A percentile compares a stretch with the other conserved stretches of the same genome.
phyloP scores from a whole-genome alignment of 768 basidiomycete genomes.

The Tulasnella sp. region DNA sequence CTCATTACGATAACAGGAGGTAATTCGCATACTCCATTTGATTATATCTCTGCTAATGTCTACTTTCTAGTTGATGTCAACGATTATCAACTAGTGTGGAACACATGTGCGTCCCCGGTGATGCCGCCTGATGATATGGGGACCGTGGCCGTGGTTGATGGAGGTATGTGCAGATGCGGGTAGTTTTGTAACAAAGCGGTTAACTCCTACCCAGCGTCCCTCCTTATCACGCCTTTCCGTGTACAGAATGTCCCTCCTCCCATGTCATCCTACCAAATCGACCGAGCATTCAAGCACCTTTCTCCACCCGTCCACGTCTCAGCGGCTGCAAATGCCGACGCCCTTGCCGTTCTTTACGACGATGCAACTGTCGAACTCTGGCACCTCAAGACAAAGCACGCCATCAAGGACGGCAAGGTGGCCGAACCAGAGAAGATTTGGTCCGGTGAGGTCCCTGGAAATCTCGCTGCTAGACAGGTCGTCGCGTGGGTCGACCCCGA shows the following conservation, averaged over 20 bases:
- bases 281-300: slow-evolving; percentile 21
- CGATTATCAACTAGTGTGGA: slow-evolving; percentile 60
- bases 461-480: slow-evolving; percentile 16
- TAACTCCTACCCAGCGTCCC: slow-evolving; percentile 36
- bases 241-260: slow-evolving; percentile 97
- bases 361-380: slow-evolving; percentile 57
- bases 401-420: slow-evolving; percentile 24
- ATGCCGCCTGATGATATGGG: slow-evolving; percentile 64
- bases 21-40: slow-evolving; percentile 27
- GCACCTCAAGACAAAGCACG: slow-evolving; percentile 49
- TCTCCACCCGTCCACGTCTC: slow-evolving; percentile 49
- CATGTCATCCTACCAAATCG: slow-evolving; percentile 58
- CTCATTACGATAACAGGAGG: slow-evolving; percentile 56
- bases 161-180: slow-evolving; percentile 40
- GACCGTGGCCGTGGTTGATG: slow-evolving; percentile 79
- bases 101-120: slow-evolving; percentile 51
- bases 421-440: slow-evolving; percentile 23
- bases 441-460: slow-evolving; percentile 4
- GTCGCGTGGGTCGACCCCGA: slow-evolving; percentile 7
- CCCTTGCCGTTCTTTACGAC: slow-evolving; percentile 57
- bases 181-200: neutral
- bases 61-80: slow-evolving; percentile 34
- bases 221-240: slow-evolving; percentile 86
- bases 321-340: slow-evolving; percentile 45
- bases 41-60: slow-evolving; percentile 10